Percentiles rank a stretch among this genome's conserved stretches.
Conservation (phyloP, 2,329 filamentous ascomycete species). For the Periconia macrospinosa region DNA sequence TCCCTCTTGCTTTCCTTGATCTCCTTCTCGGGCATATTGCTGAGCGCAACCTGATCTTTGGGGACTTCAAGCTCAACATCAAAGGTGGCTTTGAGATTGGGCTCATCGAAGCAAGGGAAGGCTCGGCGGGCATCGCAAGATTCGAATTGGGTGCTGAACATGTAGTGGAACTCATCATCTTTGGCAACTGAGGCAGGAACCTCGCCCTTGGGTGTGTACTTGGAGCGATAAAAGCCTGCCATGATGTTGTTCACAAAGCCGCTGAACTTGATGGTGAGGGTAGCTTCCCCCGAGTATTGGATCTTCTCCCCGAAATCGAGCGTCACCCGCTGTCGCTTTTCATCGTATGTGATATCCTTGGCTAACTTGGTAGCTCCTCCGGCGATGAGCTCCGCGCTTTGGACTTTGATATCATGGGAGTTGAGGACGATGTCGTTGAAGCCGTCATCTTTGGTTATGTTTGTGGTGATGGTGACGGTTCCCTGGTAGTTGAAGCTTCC, state of each 20-base stretch:
- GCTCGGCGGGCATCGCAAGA: constrained; percentile 91
- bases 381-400: constrained; percentile 64
- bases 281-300: constrained; percentile 65
- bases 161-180: constrained; percentile 66
- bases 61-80: constrained; percentile 93
- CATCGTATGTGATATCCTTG: constrained; percentile 75
- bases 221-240: constrained; percentile 91
- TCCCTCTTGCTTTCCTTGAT: constrained; percentile 71
- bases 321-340: constrained; percentile 79
- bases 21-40: constrained; percentile 91
- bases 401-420: constrained; percentile 78
- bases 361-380: constrained; percentile 62
- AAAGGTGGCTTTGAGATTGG: constrained; percentile 94
- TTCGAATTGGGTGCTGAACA: constrained; percentile 95
- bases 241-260: constrained; percentile 83
- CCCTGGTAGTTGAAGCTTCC: constrained; percentile 82
- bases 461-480: constrained; percentile 75
- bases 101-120: constrained; percentile 98
- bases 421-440: constrained; percentile 83
- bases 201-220: constrained; percentile 80
- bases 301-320: constrained; percentile 76
- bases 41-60: constrained; percentile 82
- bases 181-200: constrained; percentile 77
- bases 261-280: constrained; percentile 72
- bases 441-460: constrained; percentile 63